Conservation (phyloP, 2,329 filamentous ascomycete genomes). For the Xylaria sp. region DNA sequence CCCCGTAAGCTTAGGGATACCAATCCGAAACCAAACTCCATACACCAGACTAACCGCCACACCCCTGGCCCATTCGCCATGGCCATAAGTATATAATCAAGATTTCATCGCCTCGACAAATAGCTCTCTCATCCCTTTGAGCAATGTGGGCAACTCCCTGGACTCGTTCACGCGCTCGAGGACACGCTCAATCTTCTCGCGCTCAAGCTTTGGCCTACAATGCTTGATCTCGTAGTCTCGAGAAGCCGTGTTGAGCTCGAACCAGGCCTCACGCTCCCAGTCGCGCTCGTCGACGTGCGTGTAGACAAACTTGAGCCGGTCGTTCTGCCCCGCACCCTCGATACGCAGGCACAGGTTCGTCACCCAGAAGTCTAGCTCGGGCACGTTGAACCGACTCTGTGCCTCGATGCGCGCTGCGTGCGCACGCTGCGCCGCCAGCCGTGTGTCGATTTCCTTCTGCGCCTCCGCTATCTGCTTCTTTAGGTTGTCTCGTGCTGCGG, state of each 20-base stretch:
- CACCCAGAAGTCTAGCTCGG: conserved; percentile 96
- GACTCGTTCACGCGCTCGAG: conserved; percentile 82
- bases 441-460: conserved; percentile 71
- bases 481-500: conserved; percentile 60
- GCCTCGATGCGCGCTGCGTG: conserved; percentile 78
- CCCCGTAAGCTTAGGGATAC: neutral
- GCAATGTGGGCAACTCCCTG: conserved; percentile 70
- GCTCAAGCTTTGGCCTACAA: conserved; percentile 80
- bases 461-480: conserved; percentile 68
- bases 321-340: conserved; percentile 83
- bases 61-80: conserved; percentile 1
- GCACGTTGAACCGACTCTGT: conserved; percentile 86
- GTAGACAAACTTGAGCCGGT: conserved; percentile 89
- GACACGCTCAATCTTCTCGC: conserved; percentile 76
- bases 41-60: conserved; percentile 18
- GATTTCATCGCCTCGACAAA: conserved; percentile 72
- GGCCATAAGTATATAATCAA: conserved; percentile 37
- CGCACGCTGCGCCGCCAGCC: conserved; percentile 72
- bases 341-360: conserved; percentile 86
- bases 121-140: conserved; percentile 83
- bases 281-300: conserved; percentile 84
- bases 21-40: conserved; percentile 12
- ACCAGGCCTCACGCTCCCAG: conserved; percentile 90
- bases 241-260: conserved; percentile 82
- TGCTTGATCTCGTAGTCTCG: conserved; percentile 86